Base-by-base conservation (phyloP, 805 yeast species). In the Lachancea meyersii region DNA sequence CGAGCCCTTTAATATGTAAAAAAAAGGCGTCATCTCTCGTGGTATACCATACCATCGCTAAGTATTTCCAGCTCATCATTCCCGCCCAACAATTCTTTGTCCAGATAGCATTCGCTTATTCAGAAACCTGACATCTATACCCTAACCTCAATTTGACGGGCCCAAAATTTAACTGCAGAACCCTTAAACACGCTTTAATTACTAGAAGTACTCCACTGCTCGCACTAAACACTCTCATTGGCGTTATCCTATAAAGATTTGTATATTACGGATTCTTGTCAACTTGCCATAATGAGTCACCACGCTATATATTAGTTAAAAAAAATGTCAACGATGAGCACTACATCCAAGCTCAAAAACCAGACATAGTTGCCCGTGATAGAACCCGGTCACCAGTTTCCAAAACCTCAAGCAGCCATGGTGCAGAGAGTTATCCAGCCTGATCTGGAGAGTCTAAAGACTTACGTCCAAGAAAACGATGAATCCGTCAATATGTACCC, bases 401-500 rank as follows among this genome's bases (percentile, higher is more conserved):
- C 5, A 4, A 19, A 30, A 17, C 10, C 22, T 19, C 14, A 4
- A 19, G 18, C 23, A 32, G 19, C 37, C 8, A 41, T 41, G 44
- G 22, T 24, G n/a, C 23, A 28, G 2, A 40, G 55, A 10, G 56
- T 55, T 45, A 63, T 76, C 40, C 83, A 78, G 53, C 86, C 86
- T 11, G 58, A 71, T 5, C 54, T 75, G 14, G 73, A 68, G 17
- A 63, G 67, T n/a, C 58, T 80, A 18, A 56, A 62, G 35, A 65
- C 64, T 5, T 68, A 72, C 38, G 61, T 72, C 31, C 51, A 58
- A 23, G 55, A 57, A 16, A 71, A 73, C 50, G 60, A 71, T 43
- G 53, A 48, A 4, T 40, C 64, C 1, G 80, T 81, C 32, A 91
- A 88, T 60, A 65, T 87, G 55, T 87, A 83, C 58, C 96, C 96